Evolutionary conservation across 2,329 filamentous ascomycete species (phyloP).

Genomic region (Exophiala aquamarina): DNA sequence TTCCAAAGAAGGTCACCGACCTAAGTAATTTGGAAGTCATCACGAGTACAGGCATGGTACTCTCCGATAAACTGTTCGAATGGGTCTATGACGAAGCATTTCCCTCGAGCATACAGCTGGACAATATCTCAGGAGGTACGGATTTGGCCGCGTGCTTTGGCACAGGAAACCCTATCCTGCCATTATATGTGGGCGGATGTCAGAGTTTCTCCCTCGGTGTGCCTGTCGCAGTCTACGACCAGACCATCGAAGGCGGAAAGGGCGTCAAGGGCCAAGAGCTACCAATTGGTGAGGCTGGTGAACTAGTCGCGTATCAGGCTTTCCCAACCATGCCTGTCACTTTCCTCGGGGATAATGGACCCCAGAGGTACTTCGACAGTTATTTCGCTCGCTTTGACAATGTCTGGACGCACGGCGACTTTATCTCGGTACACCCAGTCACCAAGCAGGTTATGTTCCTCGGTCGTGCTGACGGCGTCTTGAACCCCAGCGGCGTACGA

Average conservation of each 20-base stretch:
- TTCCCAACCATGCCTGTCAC: slow-evolving; percentile 76
- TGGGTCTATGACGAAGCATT: slow-evolving; percentile 78
- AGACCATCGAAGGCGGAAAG: slow-evolving; percentile 36
- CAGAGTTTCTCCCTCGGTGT: slow-evolving; percentile 55
- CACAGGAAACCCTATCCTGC: slow-evolving; percentile 65
- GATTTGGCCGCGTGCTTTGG: slow-evolving; percentile 57
- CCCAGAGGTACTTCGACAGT: slow-evolving; percentile 53
- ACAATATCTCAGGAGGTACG: slow-evolving; percentile 33
- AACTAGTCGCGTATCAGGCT: slow-evolving; percentile 67
- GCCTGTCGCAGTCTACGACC: slow-evolving; percentile 62
- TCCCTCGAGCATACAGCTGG: slow-evolving; percentile 64
- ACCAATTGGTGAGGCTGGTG: slow-evolving; percentile 66
- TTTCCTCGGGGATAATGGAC: slow-evolving; percentile 58
- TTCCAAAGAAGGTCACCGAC: slow-evolving; percentile 63
- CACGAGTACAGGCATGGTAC: slow-evolving; percentile 77
- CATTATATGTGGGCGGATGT: slow-evolving; percentile 61
- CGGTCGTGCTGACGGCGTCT: slow-evolving; percentile 54
- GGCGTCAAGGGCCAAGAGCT: slow-evolving; percentile 52
- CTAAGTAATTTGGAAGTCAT: slow-evolving; percentile 63
- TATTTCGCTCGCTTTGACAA: slow-evolving; percentile 36
- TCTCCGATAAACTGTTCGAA: slow-evolving; percentile 73
- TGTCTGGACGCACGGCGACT: slow-evolving; percentile 83
- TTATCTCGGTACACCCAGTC: slow-evolving; percentile 67
- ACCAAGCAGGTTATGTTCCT: slow-evolving; percentile 68
- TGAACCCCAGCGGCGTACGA: slow-evolving; percentile 82